Evolutionary conservation across 2,329 filamentous ascomycete species (phyloP).

Genomic region (Fusarium humuli): DNA sequence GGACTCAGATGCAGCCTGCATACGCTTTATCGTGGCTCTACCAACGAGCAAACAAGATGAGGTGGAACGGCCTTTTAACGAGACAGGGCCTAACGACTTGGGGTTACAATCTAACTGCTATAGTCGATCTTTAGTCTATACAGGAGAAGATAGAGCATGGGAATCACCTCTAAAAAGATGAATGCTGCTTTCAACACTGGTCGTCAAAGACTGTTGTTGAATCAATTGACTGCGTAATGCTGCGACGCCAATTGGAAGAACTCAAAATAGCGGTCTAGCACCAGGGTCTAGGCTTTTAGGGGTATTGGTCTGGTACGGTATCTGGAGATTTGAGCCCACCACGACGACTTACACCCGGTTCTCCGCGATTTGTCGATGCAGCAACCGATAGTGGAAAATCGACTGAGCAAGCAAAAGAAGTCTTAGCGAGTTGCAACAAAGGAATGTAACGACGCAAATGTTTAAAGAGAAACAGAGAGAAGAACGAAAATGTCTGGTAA

Average conservation of each 20-base stretch:
- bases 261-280: constrained; percentile 46
- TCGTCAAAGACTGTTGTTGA: not conserved
- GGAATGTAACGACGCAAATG: constrained; percentile 11
- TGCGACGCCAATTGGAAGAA: constrained; percentile 51
- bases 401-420: constrained; percentile 8
- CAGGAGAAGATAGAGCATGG: not conserved
- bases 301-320: constrained; percentile 1
- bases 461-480: not conserved
- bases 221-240: constrained; percentile 45
- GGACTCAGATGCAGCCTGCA: constrained; percentile 33
- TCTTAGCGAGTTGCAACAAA: constrained; percentile 8
- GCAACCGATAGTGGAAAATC: constrained; percentile 28
- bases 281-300: constrained; percentile 19
- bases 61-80: constrained; percentile 29
- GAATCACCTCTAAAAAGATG: not conserved
- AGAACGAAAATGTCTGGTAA: no score
- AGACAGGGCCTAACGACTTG: constrained; percentile 26
- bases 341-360: constrained; percentile 30
- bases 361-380: constrained; percentile 39
- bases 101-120: constrained; percentile 18
- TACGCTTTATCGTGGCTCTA: constrained; percentile 20
- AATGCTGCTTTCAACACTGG: constrained; percentile 1
- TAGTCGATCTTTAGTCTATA: constrained; percentile 7
- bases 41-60: constrained; percentile 40
- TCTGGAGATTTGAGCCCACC: constrained; percentile 34